Evolutionary conservation across 192 early-diverging fungal genomes (phyloP).

Genomic region (Chytriomyces sp.): DNA sequence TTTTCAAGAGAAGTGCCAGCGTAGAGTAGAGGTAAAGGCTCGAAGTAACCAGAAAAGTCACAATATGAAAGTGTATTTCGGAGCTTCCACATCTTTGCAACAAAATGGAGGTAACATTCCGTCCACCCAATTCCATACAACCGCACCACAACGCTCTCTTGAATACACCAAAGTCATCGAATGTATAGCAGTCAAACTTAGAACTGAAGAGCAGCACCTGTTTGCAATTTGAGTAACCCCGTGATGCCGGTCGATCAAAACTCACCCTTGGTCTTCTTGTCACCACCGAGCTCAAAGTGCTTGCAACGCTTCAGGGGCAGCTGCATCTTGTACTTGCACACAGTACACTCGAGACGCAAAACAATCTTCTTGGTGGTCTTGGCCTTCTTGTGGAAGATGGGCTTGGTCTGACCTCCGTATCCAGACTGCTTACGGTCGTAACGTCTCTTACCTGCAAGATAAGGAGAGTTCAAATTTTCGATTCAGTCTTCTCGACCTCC

Average conservation of each 20-base stretch:
- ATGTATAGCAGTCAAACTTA: slow-evolving; percentile 46
- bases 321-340: slow-evolving; percentile 99
- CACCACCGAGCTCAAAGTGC: slow-evolving; percentile 99
- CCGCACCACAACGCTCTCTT: neutral
- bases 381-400: slow-evolving; percentile 99
- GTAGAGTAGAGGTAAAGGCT: too few relatives aligned
- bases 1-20: too few relatives aligned
- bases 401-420: slow-evolving; percentile 99
- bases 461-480: neutral
- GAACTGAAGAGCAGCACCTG: slow-evolving; percentile 86
- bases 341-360: slow-evolving; percentile 96
- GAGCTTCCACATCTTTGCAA: too few relatives aligned
- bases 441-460: slow-evolving; percentile 60
- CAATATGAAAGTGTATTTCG: too few relatives aligned
- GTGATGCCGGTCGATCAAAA: neutral
- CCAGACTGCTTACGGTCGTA: slow-evolving; percentile 98
- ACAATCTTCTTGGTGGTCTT: slow-evolving; percentile 99
- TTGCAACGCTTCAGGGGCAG: slow-evolving; percentile 98
- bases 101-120: too few relatives aligned
- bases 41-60: too few relatives aligned
- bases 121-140: too few relatives aligned
- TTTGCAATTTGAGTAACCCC: neutral
- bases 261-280: slow-evolving; percentile 87
- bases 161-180: neutral
- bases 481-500: too few relatives aligned